Conservation (phyloP, 352 stramenopile species). For the Pythium dissimile region DNA sequence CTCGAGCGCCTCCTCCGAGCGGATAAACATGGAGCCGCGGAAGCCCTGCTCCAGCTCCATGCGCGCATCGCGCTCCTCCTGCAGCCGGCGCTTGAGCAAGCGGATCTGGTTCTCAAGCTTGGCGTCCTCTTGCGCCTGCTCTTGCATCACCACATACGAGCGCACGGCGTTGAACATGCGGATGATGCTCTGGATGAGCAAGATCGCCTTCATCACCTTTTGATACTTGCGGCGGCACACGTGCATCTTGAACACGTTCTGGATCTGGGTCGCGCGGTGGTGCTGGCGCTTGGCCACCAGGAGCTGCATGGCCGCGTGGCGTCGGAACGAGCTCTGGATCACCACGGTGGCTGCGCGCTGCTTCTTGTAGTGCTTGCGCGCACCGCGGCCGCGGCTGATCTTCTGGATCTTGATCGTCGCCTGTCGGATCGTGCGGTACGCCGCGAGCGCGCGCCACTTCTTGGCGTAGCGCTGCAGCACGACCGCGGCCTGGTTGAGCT, state of each 20-base stretch:
- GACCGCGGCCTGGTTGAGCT: conserved; percentile 76
- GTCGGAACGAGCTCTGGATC: conserved; percentile 66
- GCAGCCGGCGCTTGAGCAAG: conserved; percentile 88
- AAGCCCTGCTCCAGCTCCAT: conserved; percentile 77
- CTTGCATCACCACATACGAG: conserved; percentile 65
- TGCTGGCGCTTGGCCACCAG: conserved; percentile 56
- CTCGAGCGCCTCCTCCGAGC: conserved; percentile 72
- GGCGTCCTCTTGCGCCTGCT: conserved; percentile 91
- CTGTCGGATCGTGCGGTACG: conserved; percentile 55
- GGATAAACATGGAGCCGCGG: conserved; percentile 75
- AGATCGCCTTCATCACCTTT: conserved; percentile 63
- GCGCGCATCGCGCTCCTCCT: conserved; percentile 87
- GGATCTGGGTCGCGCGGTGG: conserved; percentile 76
- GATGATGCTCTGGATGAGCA: conserved; percentile 78
- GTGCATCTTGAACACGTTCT: conserved; percentile 85
- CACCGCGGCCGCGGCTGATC: conserved; percentile 42
- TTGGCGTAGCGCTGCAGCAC: conserved; percentile 79
- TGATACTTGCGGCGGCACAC: conserved; percentile 58
- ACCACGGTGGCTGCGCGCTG: conserved; percentile 54
- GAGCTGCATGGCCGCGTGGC: conserved; percentile 55
- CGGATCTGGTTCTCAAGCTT: conserved; percentile 97
- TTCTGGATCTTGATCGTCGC: conserved; percentile 62
- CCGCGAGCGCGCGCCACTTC: conserved; percentile 71
- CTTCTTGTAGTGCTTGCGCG: conserved; percentile 51
- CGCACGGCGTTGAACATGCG: conserved; percentile 79